These are phyloP conservation scores for Boletus subparvulus DNA, from an alignment of 768 basidiomycete species.

Conservation along the genomic window DNA sequence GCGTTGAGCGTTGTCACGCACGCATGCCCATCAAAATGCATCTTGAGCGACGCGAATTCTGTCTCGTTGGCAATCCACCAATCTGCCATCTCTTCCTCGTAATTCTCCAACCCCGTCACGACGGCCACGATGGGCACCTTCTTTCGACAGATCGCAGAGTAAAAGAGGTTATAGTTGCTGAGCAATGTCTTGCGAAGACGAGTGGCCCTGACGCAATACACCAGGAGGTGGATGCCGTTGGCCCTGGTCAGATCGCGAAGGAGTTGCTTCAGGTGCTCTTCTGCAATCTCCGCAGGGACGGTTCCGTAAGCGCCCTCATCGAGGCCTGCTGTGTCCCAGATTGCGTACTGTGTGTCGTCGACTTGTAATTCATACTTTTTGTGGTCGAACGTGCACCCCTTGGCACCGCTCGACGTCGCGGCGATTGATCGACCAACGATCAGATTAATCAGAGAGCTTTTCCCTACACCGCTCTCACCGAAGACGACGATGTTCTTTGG, in stretches of 20 bases:
- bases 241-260: constrained; percentile 26
- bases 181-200: constrained; percentile 29
- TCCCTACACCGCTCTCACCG: constrained; percentile 34
- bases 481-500: constrained; percentile 29
- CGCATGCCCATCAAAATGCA: constrained; percentile 37
- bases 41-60: constrained; percentile 28
- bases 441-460: constrained; percentile 46
- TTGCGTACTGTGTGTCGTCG: constrained; percentile 20
- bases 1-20: constrained; percentile 39
- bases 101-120: constrained; percentile 40
- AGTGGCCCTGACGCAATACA: constrained; percentile 35
- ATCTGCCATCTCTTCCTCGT: constrained; percentile 28
- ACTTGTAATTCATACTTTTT: constrained; percentile 28
- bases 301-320: constrained; percentile 35
- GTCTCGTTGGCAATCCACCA: constrained; percentile 36
- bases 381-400: constrained; percentile 37
- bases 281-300: constrained; percentile 31
- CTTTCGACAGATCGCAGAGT: constrained; percentile 34
- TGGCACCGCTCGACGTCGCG: constrained; percentile 31
- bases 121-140: constrained; percentile 39
- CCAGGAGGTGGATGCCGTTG: constrained; percentile 30
- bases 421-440: constrained; percentile 40
- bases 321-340: constrained; percentile 43
- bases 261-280: constrained; percentile 24
- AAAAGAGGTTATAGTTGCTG: constrained; percentile 40